phyloP scores from a whole-genome alignment of 371 early-diverging fungal species.

The Umbelopsis sp. region DNA sequence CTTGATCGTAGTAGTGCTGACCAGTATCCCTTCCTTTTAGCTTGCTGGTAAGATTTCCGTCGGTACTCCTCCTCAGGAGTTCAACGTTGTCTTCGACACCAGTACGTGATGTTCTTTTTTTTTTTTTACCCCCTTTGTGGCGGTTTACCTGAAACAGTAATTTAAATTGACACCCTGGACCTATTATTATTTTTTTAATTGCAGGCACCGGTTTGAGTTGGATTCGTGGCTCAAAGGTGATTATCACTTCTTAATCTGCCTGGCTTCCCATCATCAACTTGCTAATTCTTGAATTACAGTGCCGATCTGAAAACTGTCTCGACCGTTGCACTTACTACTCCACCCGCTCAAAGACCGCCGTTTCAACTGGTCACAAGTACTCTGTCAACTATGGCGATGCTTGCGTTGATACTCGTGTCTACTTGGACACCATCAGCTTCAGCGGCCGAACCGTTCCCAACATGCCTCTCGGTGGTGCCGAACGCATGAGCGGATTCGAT shows the following conservation, averaged over 20 bases:
- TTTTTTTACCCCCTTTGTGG: slow-evolving; percentile 2
- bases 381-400: slow-evolving; percentile 47
- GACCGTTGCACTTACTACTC: slow-evolving; percentile 50
- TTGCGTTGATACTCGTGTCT: slow-evolving; percentile 47
- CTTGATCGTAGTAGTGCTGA: background rate
- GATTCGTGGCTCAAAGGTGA: slow-evolving; percentile 53
- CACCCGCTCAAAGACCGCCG: slow-evolving; percentile 33
- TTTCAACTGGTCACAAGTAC: slow-evolving; percentile 36
- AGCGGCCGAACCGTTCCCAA: slow-evolving; percentile 36
- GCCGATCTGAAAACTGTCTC: slow-evolving; percentile 51
- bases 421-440: slow-evolving; percentile 44
- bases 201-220: slow-evolving; percentile 50
- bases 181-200: slow-evolving; percentile 5
- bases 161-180: background rate
- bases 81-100: slow-evolving; percentile 54
- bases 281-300: slow-evolving; percentile 30
- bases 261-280: slow-evolving; percentile 19
- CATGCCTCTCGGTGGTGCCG: slow-evolving; percentile 51
- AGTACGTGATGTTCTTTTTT: slow-evolving; percentile 31
- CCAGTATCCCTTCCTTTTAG: slow-evolving; percentile 23
- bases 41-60: slow-evolving; percentile 51
- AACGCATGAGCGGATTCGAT: slow-evolving; percentile 46
- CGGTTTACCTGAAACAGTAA: background rate
- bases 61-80: slow-evolving; percentile 52
- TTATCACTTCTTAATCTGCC: slow-evolving; percentile 6